These are phyloP conservation scores for Conticribra weissflogii DNA, from an alignment of 108 stramenopile genomes.

Conservation along the genomic window DNA sequence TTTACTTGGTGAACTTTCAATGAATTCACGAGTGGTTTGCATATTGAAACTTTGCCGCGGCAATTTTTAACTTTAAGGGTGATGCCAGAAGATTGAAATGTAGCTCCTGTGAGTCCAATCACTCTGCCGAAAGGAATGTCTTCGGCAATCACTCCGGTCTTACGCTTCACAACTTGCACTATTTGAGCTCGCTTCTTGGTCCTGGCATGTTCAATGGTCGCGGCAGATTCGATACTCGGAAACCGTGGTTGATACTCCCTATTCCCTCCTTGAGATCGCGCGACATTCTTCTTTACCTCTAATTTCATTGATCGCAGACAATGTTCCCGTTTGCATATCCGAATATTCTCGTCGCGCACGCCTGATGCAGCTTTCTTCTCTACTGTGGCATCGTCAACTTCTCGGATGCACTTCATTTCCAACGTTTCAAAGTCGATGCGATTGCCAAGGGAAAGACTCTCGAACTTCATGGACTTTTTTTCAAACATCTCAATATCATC, in stretches of 20 bases:
- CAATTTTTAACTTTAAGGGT: conserved; percentile 28
- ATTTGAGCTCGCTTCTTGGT: conserved; percentile 50
- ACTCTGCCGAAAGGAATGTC: conserved; percentile 9
- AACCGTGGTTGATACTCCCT: conserved; percentile 34
- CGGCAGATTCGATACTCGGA: conserved; percentile 3
- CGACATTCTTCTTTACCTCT: conserved; percentile 16
- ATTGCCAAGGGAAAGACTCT: conserved; percentile 33
- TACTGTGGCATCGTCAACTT: conserved; percentile 31
- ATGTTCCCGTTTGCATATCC: conserved; percentile 22
- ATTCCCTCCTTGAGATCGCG: conserved; percentile 12
- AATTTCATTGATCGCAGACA: conserved; percentile 20
- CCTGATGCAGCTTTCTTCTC: conserved; percentile 20
- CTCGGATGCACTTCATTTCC: conserved; percentile 34
- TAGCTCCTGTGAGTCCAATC: conserved; percentile 16
- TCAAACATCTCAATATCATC: conserved; percentile 50
- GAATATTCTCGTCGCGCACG: conserved; percentile 8
- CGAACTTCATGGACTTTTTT: conserved; percentile 40
- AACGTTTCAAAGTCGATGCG: conserved; percentile 42
- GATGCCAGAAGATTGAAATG: conserved; percentile 39
- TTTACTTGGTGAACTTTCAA: conserved; percentile 80
- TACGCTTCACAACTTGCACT: too few relatives aligned
- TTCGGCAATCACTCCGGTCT: neutral
- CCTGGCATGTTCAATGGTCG: conserved; percentile 2
- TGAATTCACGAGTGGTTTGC: conserved; percentile 39
- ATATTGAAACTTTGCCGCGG: conserved; percentile 42